These are phyloP conservation scores for Sugiyamaella marilandica DNA, from an alignment of 805 yeast species.

Conservation along the genomic window DNA sequence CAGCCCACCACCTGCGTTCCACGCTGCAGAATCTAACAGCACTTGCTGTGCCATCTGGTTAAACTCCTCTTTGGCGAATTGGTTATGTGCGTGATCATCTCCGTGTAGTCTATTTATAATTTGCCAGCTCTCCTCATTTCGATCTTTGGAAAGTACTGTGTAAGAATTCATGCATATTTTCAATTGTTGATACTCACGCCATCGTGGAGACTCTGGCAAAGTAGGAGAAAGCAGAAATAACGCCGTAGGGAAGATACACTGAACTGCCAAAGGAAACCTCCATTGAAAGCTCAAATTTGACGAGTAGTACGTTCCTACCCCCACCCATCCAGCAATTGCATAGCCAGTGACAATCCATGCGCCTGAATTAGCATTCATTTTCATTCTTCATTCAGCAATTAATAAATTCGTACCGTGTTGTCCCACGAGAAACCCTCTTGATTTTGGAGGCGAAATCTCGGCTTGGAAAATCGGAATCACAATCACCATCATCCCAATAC, in stretches of 20 bases:
- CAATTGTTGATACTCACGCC: neutral
- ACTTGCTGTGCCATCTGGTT: conserved; percentile 1
- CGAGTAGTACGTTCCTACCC: neutral
- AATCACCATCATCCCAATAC: conserved; percentile 1
- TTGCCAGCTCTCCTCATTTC: neutral
- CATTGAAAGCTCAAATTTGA: neutral
- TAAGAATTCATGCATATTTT: neutral
- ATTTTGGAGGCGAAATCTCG: neutral
- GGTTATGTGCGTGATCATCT: neutral
- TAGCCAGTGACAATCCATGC: conserved; percentile 2
- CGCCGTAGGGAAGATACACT: neutral
- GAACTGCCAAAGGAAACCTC: conserved; percentile 3
- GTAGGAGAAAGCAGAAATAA: neutral
- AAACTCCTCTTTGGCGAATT: neutral
- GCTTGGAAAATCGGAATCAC: conserved; percentile 1
- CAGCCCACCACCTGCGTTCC: neutral
- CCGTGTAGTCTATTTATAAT: neutral
- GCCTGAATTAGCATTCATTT: neutral
- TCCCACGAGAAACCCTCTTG: neutral
- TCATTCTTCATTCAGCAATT: too few species aligned
- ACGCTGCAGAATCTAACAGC: neutral
- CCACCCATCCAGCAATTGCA: conserved; percentile 1
- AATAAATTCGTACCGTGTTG: neutral
- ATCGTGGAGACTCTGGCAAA: conserved; percentile 10
- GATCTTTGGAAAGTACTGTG: neutral